These are phyloP conservation scores for Cyclotella kingstonii DNA, from an alignment of 108 stramenopile genomes.

Conservation along the genomic window DNA sequence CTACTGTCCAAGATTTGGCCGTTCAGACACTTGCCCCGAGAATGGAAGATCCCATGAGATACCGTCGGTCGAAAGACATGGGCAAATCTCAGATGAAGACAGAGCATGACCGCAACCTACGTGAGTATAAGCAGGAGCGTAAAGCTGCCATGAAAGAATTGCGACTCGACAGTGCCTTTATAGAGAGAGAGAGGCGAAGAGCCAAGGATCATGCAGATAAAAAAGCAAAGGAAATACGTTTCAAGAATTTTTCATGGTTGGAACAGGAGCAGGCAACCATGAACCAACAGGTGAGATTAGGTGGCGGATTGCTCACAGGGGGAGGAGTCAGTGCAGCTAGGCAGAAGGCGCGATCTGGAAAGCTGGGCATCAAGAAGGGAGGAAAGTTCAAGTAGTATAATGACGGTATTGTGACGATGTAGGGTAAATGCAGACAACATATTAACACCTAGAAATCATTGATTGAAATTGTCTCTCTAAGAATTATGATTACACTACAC, in stretches of 20 bases:
- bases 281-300: slow-evolving; percentile 87
- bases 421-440: no score
- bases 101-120: slow-evolving; percentile 79
- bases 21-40: slow-evolving; percentile 86
- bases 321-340: slow-evolving; percentile 81
- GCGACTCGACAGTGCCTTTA: slow-evolving; percentile 79
- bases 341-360: slow-evolving; percentile 70
- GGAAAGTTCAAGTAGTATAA: slow-evolving; percentile 62
- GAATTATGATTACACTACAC: no score
- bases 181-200: slow-evolving; percentile 77
- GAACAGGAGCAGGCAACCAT: slow-evolving; percentile 89
- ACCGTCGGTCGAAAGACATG: slow-evolving; percentile 89
- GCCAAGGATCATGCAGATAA: slow-evolving; percentile 60
- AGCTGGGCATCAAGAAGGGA: slow-evolving; percentile 89
- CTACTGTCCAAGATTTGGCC: slow-evolving; percentile 42
- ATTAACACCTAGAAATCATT: no score
- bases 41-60: slow-evolving; percentile 84
- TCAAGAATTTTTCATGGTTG: slow-evolving; percentile 90
- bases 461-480: no score
- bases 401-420: not conserved
- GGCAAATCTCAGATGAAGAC: slow-evolving; percentile 83
- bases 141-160: slow-evolving; percentile 92
- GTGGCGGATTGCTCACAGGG: slow-evolving; percentile 80
- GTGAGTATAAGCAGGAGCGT: slow-evolving; percentile 94
- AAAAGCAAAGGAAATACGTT: slow-evolving; percentile 67